Evolutionary conservation across 805 yeast species (phyloP).

Genomic region (Ogataea haglerorum): DNA sequence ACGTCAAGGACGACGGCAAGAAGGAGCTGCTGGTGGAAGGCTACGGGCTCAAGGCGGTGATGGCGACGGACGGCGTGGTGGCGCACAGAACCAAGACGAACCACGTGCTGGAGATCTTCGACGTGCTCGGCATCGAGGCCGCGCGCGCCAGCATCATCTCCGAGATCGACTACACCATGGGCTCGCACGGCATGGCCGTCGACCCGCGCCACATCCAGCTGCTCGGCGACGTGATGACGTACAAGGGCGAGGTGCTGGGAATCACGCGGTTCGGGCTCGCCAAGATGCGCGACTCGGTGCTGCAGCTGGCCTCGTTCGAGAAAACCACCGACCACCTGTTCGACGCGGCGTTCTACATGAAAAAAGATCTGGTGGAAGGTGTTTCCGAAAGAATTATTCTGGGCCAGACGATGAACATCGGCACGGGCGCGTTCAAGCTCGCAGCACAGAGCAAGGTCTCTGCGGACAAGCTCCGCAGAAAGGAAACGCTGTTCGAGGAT

Average conservation of each 20-base stretch:
- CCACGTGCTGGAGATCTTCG: constrained; percentile 85
- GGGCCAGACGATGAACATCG: constrained; percentile 97
- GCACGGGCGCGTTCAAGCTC: constrained; percentile 94
- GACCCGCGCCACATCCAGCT: constrained; percentile 99
- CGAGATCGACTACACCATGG: constrained; percentile 97
- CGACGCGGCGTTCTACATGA: constrained; percentile 98
- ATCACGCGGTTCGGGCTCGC: constrained; percentile 97
- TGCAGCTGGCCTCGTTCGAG: constrained; percentile 95
- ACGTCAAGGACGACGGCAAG: constrained; percentile 79
- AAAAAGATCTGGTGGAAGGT: constrained; percentile 93
- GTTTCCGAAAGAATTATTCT: constrained; percentile 95
- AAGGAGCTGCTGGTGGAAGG: constrained; percentile 96
- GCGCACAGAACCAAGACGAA: constrained; percentile 86
- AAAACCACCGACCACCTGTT: constrained; percentile 97
- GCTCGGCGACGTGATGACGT: constrained; percentile 97
- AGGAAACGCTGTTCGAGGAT: constrained; percentile 46
- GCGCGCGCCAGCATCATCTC: constrained; percentile 89
- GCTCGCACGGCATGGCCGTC: constrained; percentile 99
- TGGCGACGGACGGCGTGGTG: constrained; percentile 95
- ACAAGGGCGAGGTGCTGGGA: constrained; percentile 97
- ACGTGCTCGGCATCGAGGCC: constrained; percentile 95
- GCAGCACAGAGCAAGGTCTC: constrained; percentile 54
- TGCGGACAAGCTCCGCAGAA: constrained; percentile 34
- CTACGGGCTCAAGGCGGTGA: constrained; percentile 91
- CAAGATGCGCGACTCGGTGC: constrained; percentile 96